Base-by-base conservation (phyloP, 768 basidiomycete species). In the Cyclocybe aegerita region DNA sequence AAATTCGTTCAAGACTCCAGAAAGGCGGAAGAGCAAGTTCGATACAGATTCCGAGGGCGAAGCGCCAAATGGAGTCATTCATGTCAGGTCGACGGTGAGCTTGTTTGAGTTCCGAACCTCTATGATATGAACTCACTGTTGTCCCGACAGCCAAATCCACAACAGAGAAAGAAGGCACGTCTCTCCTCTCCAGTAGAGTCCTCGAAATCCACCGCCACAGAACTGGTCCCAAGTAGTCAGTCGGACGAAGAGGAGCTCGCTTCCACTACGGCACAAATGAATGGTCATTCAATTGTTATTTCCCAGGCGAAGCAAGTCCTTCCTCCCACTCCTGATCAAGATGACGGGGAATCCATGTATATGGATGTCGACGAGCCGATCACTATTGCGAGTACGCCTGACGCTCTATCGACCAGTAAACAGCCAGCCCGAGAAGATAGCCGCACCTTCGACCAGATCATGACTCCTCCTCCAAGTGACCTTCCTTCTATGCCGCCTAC, bases 171-270 rank as follows among this genome's bases (percentile, higher is more conserved):
- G 63, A 77, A 70, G 42, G 64, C 63, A 8, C 76, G 74, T 14
- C 46, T 72, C 23, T 70, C 70, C 1, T 59, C 72, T 16, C 68
- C 74, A 6, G 56, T 61, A 29, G 61, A 58, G 1, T 53, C 60
- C 40, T 65, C 54, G 45, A 48, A 31, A 41, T 33, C 30, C 8
- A 41, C 41, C 51, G 30, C 55, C 38, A 61, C 63, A 17, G 68
- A 73, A 30, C 60, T 80, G 14, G 70, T 86, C 7, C 82, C 80
- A 15, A 86, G 82, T 41, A 87, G 85, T 56, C 81, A 85, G 62
- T 85, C 83, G 42, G 82, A 85, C 54, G 86, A 86, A 60, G 69
- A 75, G 40, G 85, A 87, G 55, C 67, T 85, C 23, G 23, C 23
- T 23, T 23, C 23, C 23, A 23, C 23, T 23, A 5, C 23, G 23